Evolutionary conservation across 2,329 filamentous ascomycete genomes (phyloP).

Genomic region (Calonectria fujianensis): DNA sequence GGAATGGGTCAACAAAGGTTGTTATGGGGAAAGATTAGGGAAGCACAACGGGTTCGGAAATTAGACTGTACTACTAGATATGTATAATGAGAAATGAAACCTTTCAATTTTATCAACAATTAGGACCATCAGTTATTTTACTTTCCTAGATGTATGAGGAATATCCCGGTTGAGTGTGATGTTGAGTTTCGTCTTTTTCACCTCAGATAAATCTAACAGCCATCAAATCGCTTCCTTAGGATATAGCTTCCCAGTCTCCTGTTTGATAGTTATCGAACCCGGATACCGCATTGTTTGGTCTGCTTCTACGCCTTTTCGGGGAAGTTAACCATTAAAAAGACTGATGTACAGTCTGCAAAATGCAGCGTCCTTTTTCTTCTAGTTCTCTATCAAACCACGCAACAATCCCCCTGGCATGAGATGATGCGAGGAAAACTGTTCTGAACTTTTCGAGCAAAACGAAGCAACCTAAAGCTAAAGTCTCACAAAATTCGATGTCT

Average conservation of each 20-base stretch:
- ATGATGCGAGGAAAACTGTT: background rate
- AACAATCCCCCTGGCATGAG: background rate
- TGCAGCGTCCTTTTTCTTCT: background rate
- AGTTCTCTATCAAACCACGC: background rate
- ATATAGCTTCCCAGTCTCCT: background rate
- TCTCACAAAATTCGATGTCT: background rate
- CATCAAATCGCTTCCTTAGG: background rate
- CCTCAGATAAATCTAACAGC: background rate
- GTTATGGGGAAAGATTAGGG: background rate
- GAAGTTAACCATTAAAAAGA: background rate
- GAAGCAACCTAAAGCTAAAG: background rate
- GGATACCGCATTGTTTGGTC: background rate
- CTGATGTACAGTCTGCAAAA: background rate
- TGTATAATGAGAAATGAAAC: constrained; percentile 24
- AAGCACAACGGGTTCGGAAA: background rate
- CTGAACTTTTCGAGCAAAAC: background rate
- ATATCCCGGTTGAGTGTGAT: background rate
- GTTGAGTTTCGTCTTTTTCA: background rate
- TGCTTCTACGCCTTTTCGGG: background rate
- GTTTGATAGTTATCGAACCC: background rate
- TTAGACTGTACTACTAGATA: constrained; percentile 8
- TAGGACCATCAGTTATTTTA: no score
- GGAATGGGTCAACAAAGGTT: background rate
- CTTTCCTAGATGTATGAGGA: background rate
- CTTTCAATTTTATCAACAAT: background rate